phyloP scores from a whole-genome alignment of 352 stramenopile species.

The Phytophthora boehmeriae region DNA sequence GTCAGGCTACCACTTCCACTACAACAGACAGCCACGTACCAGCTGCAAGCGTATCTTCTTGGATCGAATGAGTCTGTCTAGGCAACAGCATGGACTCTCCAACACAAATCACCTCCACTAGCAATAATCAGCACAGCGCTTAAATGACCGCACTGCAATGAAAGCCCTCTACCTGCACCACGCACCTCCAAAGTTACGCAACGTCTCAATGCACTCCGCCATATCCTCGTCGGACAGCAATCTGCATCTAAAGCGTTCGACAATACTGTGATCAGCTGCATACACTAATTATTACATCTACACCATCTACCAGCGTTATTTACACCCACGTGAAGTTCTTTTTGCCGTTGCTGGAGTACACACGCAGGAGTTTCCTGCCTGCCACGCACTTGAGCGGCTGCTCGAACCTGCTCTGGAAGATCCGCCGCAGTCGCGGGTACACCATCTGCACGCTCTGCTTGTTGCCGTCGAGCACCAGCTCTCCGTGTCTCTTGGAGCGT shows the following conservation, averaged over 20 bases:
- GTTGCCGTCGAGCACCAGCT: constrained; percentile 35
- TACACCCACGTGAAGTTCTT: constrained; percentile 43
- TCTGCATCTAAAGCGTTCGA: constrained; percentile 22
- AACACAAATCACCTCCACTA: constrained; percentile 42
- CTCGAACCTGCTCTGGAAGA: constrained; percentile 56
- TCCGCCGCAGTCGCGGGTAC: constrained; percentile 41
- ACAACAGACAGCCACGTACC: constrained; percentile 18
- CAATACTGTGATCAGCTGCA: background rate
- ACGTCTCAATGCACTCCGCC: constrained; percentile 26
- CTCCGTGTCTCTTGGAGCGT: constrained; percentile 45
- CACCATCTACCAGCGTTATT: background rate
- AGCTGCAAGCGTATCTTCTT: constrained; percentile 18
- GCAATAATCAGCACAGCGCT: background rate
- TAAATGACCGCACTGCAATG: background rate
- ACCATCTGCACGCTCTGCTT: constrained; percentile 48
- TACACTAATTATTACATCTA: background rate
- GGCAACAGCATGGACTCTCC: constrained; percentile 28
- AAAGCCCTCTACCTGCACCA: background rate
- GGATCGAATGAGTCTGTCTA: background rate
- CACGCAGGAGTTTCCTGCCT: constrained; percentile 43
- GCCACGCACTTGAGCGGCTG: constrained; percentile 59
- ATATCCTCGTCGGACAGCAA: constrained; percentile 37
- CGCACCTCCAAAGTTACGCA: constrained; percentile 42
- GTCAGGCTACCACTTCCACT: background rate
- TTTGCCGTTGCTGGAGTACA: constrained; percentile 53